Conservation (phyloP, 768 basidiomycete genomes). For the Kwoniella heveanensis region DNA sequence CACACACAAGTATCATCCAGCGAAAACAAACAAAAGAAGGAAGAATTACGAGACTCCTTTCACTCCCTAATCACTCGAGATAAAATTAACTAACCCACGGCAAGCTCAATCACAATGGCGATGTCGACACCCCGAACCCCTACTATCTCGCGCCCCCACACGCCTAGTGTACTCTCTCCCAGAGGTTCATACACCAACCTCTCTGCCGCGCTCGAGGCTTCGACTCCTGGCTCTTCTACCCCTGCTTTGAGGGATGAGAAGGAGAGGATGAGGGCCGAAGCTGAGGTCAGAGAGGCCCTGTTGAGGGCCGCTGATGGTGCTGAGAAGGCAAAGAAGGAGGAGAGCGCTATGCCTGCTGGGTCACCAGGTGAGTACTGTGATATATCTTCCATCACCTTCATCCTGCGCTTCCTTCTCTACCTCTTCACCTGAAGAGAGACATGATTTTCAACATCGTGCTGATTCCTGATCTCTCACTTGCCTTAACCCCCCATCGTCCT, state of each 20-base stretch:
- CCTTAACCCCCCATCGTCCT: not conserved
- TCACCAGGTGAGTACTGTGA: conserved; percentile 45
- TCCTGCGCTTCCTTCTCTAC: not conserved
- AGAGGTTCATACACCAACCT: conserved; percentile 48
- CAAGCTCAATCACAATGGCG: conserved; percentile 8
- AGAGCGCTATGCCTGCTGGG: conserved; percentile 32
- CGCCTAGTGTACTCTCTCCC: conserved; percentile 40
- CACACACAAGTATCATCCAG: too few species aligned
- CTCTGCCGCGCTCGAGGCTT: conserved; percentile 19
- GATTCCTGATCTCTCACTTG: not conserved
- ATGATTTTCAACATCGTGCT: not conserved
- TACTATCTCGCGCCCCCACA: conserved; percentile 37
- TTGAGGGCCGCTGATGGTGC: conserved; percentile 34
- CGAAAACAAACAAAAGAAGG: too few species aligned
- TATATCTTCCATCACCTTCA: too few species aligned
- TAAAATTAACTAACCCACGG: not conserved
- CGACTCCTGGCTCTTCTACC: conserved; percentile 25
- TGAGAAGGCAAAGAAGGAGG: conserved; percentile 46
- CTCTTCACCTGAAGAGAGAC: too few species aligned
- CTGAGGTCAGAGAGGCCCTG: conserved; percentile 33
- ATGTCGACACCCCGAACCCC: conserved; percentile 18
- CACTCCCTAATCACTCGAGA: not conserved
- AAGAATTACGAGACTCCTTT: not conserved
- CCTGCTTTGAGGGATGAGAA: conserved; percentile 34
- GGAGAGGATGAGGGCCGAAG: conserved; percentile 35